Percentiles rank a stretch among this genome's conserved stretches.
Conservation (phyloP, 2,329 filamentous ascomycete genomes). For the Colletotrichum shisoi region DNA sequence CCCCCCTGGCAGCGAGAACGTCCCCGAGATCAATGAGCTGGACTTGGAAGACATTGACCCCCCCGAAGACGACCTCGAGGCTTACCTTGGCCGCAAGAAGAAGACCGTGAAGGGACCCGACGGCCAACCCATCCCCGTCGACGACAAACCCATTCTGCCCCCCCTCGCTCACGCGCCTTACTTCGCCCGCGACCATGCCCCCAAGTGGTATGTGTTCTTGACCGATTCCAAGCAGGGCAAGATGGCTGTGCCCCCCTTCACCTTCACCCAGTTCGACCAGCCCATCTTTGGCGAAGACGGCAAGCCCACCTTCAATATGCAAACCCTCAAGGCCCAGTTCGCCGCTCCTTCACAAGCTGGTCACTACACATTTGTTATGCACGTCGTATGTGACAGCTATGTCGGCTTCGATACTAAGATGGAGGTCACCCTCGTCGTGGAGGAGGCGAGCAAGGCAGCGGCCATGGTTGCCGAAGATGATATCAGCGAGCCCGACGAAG, state of each 20-base stretch:
- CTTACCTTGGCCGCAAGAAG: slow-evolving; percentile 79
- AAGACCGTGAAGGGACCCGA: slow-evolving; percentile 67
- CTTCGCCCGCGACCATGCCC: slow-evolving; percentile 86
- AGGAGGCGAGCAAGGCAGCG: slow-evolving; percentile 85
- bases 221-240: slow-evolving; percentile 93
- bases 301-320: slow-evolving; percentile 90
- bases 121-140: slow-evolving; percentile 64
- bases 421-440: slow-evolving; percentile 87
- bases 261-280: slow-evolving; percentile 92
- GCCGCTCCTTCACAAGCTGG: slow-evolving; percentile 91
- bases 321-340: slow-evolving; percentile 97
- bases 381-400: slow-evolving; percentile 93
- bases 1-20: slow-evolving; percentile 78
- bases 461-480: slow-evolving; percentile 87
- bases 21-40: slow-evolving; percentile 76
- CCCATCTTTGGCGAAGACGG: slow-evolving; percentile 81
- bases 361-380: slow-evolving; percentile 93
- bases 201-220: slow-evolving; percentile 93
- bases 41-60: slow-evolving; percentile 93
- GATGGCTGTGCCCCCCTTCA: slow-evolving; percentile 94
- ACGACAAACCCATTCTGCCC: slow-evolving; percentile 73
- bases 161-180: slow-evolving; percentile 91
- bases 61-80: slow-evolving; percentile 89
- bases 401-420: slow-evolving; percentile 91
- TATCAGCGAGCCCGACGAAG: slow-evolving; percentile 97